Conservation (phyloP, 345 rosid genomes). For the Aethionema arabicum region DNA sequence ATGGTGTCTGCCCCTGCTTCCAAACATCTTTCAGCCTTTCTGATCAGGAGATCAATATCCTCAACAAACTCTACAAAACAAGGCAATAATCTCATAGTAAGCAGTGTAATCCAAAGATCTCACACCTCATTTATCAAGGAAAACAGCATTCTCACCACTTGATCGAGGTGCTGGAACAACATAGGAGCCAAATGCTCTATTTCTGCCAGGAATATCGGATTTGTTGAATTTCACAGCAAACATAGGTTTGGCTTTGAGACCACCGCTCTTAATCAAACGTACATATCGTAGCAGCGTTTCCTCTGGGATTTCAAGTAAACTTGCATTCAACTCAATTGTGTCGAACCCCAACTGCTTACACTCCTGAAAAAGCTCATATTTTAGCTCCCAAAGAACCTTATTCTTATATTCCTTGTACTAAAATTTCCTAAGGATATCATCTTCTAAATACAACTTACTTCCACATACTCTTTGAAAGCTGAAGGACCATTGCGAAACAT, state of each 20-base stretch:
- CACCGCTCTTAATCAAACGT: conserved; percentile 72
- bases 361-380: conserved; percentile 44
- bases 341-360: conserved; percentile 90
- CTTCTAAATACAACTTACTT: conserved; percentile 44
- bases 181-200: conserved; percentile 82
- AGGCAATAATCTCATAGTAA: background rate
- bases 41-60: conserved; percentile 76
- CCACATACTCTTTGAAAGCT: conserved; percentile 71
- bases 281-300: conserved; percentile 82
- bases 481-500: conserved; percentile 64
- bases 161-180: conserved; percentile 65
- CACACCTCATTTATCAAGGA: background rate
- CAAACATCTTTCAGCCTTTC: conserved; percentile 93
- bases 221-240: conserved; percentile 71
- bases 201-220: conserved; percentile 64
- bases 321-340: conserved; percentile 75
- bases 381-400: background rate
- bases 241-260: conserved; percentile 81
- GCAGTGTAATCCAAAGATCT: background rate
- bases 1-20: conserved; percentile 95
- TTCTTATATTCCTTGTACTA: background rate
- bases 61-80: conserved; percentile 60
- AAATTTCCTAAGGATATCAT: background rate
- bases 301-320: conserved; percentile 77
- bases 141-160: conserved; percentile 47